Evolutionary conservation across 495 filamentous ascomycete genomes (phyloP).

Genomic region (Rusavskia elegans): DNA sequence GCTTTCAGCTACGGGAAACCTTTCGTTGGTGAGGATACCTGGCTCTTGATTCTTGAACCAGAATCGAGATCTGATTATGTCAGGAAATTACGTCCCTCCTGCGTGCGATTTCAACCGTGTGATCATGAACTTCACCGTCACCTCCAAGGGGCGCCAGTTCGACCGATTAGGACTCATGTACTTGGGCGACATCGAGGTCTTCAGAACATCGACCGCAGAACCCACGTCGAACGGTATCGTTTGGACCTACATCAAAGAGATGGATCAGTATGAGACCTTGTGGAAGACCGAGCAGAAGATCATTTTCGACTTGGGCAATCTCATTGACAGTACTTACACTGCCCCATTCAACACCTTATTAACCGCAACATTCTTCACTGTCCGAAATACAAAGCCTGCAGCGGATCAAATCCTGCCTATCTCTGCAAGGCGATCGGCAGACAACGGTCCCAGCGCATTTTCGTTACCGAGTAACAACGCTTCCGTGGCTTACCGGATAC

Average conservation of each 20-base stretch:
- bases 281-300: conserved; percentile 54
- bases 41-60: neutral
- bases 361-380: conserved; percentile 59
- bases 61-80: neutral
- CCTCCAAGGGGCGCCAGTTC: conserved; percentile 58
- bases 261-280: conserved; percentile 55
- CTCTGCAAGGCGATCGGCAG: conserved; percentile 38
- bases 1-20: conserved; percentile 63
- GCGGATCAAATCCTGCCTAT: conserved; percentile 63
- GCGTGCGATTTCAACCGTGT: conserved; percentile 62
- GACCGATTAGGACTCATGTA: conserved; percentile 72
- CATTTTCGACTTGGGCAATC: conserved; percentile 72
- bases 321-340: conserved; percentile 61
- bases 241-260: conserved; percentile 71
- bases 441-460: conserved; percentile 48
- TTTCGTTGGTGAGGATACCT: conserved; percentile 46
- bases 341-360: conserved; percentile 69
- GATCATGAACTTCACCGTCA: conserved; percentile 67
- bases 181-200: conserved; percentile 66
- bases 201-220: conserved; percentile 76
- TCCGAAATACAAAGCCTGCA: conserved; percentile 26
- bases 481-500: conserved; percentile 35
- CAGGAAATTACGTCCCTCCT: conserved; percentile 54
- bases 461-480: conserved; percentile 50
- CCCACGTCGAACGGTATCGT: conserved; percentile 54